These are phyloP conservation scores for Imleria badia DNA, from an alignment of 768 basidiomycete genomes.

Conservation along the genomic window DNA sequence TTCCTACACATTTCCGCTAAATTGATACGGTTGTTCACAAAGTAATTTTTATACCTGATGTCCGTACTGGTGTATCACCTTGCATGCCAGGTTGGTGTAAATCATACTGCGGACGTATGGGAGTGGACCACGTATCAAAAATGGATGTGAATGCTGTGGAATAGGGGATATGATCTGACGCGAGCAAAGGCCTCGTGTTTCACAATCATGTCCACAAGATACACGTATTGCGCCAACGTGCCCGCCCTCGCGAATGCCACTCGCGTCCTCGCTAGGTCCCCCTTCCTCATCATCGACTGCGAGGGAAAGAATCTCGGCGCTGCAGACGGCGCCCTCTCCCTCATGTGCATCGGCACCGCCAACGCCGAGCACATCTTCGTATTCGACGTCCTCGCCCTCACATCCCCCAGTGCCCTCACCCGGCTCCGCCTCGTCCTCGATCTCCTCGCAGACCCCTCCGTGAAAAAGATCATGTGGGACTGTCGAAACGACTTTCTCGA, in stretches of 20 bases:
- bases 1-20: conserved; percentile 98
- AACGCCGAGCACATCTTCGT: conserved; percentile 35
- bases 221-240: conserved; percentile 18
- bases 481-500: conserved; percentile 43
- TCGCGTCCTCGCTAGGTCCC: conserved; percentile 19
- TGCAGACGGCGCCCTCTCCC: conserved; percentile 32
- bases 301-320: conserved; percentile 38
- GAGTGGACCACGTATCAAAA: not conserved
- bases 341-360: conserved; percentile 36
- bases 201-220: conserved; percentile 22
- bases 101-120: not conserved
- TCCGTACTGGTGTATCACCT: too few species aligned
- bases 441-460: conserved; percentile 28
- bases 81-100: too few species aligned
- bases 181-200: conserved; percentile 14
- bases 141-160: not conserved
- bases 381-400: conserved; percentile 37
- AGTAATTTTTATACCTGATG: conserved; percentile 41
- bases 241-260: conserved; percentile 18
- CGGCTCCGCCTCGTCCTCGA: conserved; percentile 26
- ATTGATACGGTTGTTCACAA: conserved; percentile 87
- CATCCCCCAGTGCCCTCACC: conserved; percentile 7
- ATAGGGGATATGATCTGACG: conserved; percentile 7
- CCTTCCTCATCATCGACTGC: conserved; percentile 39
- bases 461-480: conserved; percentile 44